Base-by-base conservation (phyloP, 1,139 yeast genomes). In the Candida glucosophila region DNA sequence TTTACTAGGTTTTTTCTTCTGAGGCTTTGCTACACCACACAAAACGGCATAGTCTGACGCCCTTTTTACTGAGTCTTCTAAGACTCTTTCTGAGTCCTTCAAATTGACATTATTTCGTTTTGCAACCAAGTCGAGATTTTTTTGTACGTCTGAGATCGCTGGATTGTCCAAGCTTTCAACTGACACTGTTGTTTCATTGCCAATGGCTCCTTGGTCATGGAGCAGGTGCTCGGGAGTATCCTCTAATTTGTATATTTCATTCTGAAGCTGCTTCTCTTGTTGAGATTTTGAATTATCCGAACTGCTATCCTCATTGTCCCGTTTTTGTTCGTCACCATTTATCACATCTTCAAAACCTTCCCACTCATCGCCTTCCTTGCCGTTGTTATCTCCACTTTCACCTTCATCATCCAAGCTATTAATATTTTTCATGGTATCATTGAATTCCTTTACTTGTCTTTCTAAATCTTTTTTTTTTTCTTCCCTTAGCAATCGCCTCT, bases 41-140 rank as follows among this genome's bases (percentile, higher is more conserved):
- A 75, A 56, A 27, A 69, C 70, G 9, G 92, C 88, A 50, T 80
- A 76, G 48, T 79, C 72, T 50, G 79, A 71, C 22, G 90, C 90
- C 39, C 79, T 60, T 26, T 68, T 64, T 28, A 80, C 73, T 15
- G 86, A 75, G 30, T 72, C 65, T 12, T 77, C 73, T 33, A 80
- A 53, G 0, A 80, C 66, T 34, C 74, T 70, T 20, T 75, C 67
- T 1, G 85, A 67, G 40, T 70, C 67, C 6, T 58, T 60, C 31
- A 80, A 55, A 35, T 77, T 67, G 9, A 81, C 92, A 43, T 69
- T 70, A 43, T 79, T 79, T 19, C 71, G 53, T 32, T 61, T 61
- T 5, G 88, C 86, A 28, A 70, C 43, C 21, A 68, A 70, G 37
- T 67, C 72, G 17, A 77, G 49, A 27, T 62, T 48, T 9, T 52